Evolutionary conservation across 208 protist species (phyloP).

Genomic region (Wallacemonas rigidus): DNA sequence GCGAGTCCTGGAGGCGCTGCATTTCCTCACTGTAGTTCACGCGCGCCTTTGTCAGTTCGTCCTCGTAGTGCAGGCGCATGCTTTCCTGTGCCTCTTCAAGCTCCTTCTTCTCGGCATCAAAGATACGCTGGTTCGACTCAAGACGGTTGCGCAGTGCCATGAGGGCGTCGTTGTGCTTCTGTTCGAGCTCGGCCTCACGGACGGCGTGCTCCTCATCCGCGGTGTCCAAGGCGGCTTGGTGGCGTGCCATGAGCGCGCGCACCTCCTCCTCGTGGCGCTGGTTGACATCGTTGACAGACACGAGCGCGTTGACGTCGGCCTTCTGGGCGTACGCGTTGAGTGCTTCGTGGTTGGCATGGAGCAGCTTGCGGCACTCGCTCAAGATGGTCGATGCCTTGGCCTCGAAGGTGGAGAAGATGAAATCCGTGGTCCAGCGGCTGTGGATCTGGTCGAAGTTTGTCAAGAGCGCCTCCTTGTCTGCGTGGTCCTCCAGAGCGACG

Average conservation of each 20-base stretch:
- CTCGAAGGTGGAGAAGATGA: constrained; percentile 33
- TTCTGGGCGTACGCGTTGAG: constrained; percentile 26
- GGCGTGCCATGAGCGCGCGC: constrained; percentile 17
- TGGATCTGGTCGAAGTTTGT: constrained; percentile 24
- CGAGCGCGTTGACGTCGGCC: constrained; percentile 22
- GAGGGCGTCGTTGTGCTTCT: constrained; percentile 13
- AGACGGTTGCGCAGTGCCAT: constrained; percentile 23
- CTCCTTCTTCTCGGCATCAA: constrained; percentile 38
- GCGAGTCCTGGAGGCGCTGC: constrained; percentile 31
- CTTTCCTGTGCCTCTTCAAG: constrained; percentile 28
- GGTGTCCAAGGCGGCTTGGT: constrained; percentile 25
- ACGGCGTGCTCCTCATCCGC: constrained; percentile 22
- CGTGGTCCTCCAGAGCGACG: background rate
- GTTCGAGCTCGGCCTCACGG: constrained; percentile 4
- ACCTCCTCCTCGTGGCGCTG: constrained; percentile 32
- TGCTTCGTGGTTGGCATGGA: constrained; percentile 21
- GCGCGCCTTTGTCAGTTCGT: constrained; percentile 28
- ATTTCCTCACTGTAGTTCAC: constrained; percentile 38
- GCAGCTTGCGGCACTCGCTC: constrained; percentile 19
- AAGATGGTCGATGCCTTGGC: constrained; percentile 25
- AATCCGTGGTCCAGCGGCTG: constrained; percentile 21
- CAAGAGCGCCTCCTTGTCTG: constrained; percentile 19
- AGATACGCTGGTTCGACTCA: constrained; percentile 36
- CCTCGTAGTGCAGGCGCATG: constrained; percentile 40
- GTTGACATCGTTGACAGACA: constrained; percentile 25